Evolutionary conservation across 768 basidiomycete species (phyloP).

Genomic region (Cytidiella melzeri): DNA sequence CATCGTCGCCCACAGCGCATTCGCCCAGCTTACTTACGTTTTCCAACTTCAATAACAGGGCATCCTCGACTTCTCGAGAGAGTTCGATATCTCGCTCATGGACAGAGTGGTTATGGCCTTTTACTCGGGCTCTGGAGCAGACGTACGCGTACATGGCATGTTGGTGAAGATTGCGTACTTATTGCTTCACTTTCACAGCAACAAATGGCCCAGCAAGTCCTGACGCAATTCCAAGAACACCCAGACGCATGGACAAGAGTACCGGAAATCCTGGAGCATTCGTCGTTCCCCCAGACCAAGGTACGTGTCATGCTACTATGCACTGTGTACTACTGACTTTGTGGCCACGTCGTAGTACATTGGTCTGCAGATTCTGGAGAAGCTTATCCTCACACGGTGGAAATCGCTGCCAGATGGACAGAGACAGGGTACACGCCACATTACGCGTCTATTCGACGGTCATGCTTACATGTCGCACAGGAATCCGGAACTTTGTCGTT

Average conservation of each 20-base stretch:
- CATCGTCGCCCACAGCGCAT: too few species aligned
- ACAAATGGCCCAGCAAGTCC: conserved; percentile 88
- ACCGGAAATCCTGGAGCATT: conserved; percentile 85
- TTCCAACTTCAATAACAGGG: conserved; percentile 38
- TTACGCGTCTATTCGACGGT: not conserved
- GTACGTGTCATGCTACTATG: conserved; percentile 33
- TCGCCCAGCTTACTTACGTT: not conserved
- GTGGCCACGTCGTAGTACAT: conserved; percentile 63
- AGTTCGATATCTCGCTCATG: conserved; percentile 88
- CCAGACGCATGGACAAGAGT: conserved; percentile 97
- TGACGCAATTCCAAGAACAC: conserved; percentile 95
- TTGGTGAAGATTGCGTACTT: conserved; percentile 7
- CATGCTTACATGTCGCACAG: conserved; percentile 29
- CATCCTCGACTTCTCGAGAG: conserved; percentile 88
- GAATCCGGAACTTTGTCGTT: conserved; percentile 96
- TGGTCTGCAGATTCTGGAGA: conserved; percentile 94
- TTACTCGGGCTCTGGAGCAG: conserved; percentile 77
- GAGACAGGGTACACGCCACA: conserved; percentile 57
- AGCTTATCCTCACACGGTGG: conserved; percentile 91
- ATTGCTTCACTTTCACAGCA: conserved; percentile 46
- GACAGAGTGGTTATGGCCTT: conserved; percentile 93
- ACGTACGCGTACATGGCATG: conserved; percentile 45
- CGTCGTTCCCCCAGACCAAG: conserved; percentile 83
- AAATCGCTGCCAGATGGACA: conserved; percentile 93
- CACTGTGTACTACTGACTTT: conserved; percentile 7